Evolutionary conservation across 345 rosid genomes (phyloP), one percentile per base, ranked within the genome.

Genomic region (Fremontodendron californicum): DNA sequence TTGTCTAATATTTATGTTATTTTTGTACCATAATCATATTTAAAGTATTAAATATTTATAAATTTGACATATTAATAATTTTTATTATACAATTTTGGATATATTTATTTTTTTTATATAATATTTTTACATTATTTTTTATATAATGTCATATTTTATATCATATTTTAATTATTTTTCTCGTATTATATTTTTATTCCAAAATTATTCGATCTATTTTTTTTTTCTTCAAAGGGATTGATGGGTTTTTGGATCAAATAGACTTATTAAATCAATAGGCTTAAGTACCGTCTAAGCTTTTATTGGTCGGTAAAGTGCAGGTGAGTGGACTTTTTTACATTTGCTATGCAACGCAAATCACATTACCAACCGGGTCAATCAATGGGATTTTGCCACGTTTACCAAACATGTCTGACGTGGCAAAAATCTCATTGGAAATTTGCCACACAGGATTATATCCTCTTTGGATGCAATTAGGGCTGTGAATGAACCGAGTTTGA

Each of bases 251-350:
- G n/a, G n/a, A n/a, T n/a, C n/a, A n/a, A n/a, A n/a, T n/a, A n/a
- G n/a, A n/a, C n/a, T n/a, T n/a, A n/a, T 5, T 45, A 4, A 48
- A 48, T 29, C 27, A 66, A 76, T 39, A 19, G 64, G 37, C 42
- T 75, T 68, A 72, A 76, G 82, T 76, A 68, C 63, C 75, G 43
- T 74, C 57, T 62, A 64, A 85, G 86, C 83, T 68, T 82, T 42
- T 10, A 74, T 21, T 74, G 80, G 80, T 83, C 79, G 88, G 88
- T 77, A 15, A 78, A 62, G 79, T 62, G 71, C 75, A 55, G 86
- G 84, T 79, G 74, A 69, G n/a, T 40, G 52, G 46, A 55, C 74
- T 66, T 7, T 23, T 58, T 58, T 9, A 54, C 6, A 58, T 9
- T 25, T 25, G 7, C 6, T 3, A 10, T 9, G 11, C 31, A 11